These are phyloP conservation scores for Solanum sejunctum DNA, from an alignment of 257 asterid genomes.

Conservation along the genomic window DNA sequence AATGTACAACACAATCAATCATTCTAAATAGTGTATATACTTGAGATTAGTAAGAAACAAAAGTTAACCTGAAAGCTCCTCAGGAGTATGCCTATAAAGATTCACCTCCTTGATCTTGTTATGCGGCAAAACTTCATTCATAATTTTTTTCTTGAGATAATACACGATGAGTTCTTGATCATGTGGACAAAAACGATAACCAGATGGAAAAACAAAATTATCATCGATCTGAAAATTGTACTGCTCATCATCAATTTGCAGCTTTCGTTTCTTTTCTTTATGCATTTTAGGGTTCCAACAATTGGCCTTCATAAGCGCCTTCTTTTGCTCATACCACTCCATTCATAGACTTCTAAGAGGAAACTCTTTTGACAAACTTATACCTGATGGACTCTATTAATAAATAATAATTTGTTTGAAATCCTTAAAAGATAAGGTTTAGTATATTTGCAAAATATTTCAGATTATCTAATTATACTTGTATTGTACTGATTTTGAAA, in stretches of 20 bases:
- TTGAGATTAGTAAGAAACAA: background rate
- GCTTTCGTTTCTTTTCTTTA: background rate
- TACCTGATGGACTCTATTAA: background rate
- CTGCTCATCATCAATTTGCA: background rate
- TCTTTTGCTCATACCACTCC: background rate
- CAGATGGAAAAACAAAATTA: background rate
- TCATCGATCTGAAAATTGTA: background rate
- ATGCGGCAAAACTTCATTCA: background rate
- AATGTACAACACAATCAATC: too few relatives aligned
- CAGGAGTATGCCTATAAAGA: background rate
- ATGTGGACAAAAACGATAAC: conserved; percentile 1
- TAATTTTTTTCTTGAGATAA: background rate
- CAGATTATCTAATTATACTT: background rate
- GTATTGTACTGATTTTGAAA: too few relatives aligned
- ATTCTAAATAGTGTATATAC: background rate
- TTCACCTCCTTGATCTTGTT: background rate
- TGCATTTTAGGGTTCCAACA: background rate
- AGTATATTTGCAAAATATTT: too few relatives aligned
- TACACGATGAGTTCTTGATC: background rate
- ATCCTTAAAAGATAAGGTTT: background rate
- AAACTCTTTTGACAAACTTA: background rate
- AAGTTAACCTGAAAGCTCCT: background rate
- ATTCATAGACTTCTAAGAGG: background rate
- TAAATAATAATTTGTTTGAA: background rate
- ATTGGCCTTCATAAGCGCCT: background rate